phyloP scores from a whole-genome alignment of 2,329 filamentous ascomycete species.

The Pleurostoma richardsiae region DNA sequence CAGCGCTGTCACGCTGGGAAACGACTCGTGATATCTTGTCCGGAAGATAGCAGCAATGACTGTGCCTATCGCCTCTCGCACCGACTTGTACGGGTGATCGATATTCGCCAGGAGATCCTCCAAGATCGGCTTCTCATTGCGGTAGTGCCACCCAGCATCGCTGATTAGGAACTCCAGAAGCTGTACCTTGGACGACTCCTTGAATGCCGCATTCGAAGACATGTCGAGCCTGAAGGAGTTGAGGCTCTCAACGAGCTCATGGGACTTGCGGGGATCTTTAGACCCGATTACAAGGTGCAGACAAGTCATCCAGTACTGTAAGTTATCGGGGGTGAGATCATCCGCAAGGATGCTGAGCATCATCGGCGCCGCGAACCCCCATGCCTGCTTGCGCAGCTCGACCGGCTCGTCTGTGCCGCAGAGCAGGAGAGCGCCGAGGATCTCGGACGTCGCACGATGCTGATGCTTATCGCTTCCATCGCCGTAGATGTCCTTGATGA shows the following conservation, averaged over 20 bases:
- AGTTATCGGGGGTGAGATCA: constrained; percentile 88
- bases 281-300: constrained; percentile 83
- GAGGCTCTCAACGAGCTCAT: constrained; percentile 79
- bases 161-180: constrained; percentile 83
- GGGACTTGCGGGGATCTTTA: constrained; percentile 82
- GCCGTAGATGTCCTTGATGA: constrained; percentile 72
- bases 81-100: constrained; percentile 96
- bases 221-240: constrained; percentile 87
- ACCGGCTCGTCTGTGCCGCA: constrained; percentile 74
- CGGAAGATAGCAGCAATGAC: constrained; percentile 86
- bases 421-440: constrained; percentile 77
- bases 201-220: constrained; percentile 94
- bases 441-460: constrained; percentile 91
- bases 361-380: constrained; percentile 87
- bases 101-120: constrained; percentile 86
- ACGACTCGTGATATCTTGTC: constrained; percentile 91
- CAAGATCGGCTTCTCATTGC: constrained; percentile 79
- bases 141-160: constrained; percentile 95
- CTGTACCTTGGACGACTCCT: constrained; percentile 94
- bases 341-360: constrained; percentile 84
- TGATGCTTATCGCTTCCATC: constrained; percentile 98
- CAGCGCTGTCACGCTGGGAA: constrained; percentile 70
- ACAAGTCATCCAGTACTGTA: constrained; percentile 91
- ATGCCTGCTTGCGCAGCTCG: constrained; percentile 70
- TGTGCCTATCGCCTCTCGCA: constrained; percentile 88